Conservation (phyloP, 169 alveolate genomes). For the Plasmodium inui region DNA sequence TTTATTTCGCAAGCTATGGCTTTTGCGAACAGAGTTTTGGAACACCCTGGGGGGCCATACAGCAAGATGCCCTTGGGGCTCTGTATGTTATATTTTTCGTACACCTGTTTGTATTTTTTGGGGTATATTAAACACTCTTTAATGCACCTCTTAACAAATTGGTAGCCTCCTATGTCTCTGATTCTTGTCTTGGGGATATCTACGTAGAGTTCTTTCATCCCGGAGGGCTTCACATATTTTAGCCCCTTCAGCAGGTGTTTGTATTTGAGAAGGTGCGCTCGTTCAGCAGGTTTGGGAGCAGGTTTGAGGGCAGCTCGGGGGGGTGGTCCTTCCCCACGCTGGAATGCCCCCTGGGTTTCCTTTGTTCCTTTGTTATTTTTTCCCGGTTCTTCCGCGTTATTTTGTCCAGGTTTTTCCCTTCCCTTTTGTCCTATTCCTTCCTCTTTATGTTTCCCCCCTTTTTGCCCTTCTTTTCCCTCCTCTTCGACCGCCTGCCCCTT, state of each 20-base stretch:
- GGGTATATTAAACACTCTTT: constrained; percentile 99
- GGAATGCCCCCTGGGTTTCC: not conserved
- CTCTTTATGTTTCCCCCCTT: not conserved
- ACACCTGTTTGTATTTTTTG: constrained; percentile 91
- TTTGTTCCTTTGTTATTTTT: not conserved
- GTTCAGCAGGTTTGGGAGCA: not conserved
- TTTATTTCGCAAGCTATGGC: constrained; percentile 99
- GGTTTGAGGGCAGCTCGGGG: not conserved
- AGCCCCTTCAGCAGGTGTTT: constrained; percentile 58
- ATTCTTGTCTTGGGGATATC: constrained; percentile 96
- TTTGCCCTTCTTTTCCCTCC: not conserved
- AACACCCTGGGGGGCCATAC: constrained; percentile 99
- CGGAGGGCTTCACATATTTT: constrained; percentile 82
- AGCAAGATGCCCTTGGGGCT: constrained; percentile 98
- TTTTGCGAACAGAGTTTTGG: constrained; percentile 99
- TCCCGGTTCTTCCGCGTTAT: not conserved
- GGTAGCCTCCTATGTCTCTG: constrained; percentile 99
- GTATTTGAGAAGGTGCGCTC: constrained; percentile 53
- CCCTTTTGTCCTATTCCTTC: not conserved
- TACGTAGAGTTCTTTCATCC: constrained; percentile 87
- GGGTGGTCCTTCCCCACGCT: no score
- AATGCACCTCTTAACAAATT: constrained; percentile 92
- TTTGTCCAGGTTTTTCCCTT: no score
- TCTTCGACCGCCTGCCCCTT: not conserved
- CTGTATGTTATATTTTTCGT: constrained; percentile 89